These are phyloP conservation scores for Choiromyces venosus DNA, from an alignment of 495 filamentous ascomycete species.

Conservation along the genomic window DNA sequence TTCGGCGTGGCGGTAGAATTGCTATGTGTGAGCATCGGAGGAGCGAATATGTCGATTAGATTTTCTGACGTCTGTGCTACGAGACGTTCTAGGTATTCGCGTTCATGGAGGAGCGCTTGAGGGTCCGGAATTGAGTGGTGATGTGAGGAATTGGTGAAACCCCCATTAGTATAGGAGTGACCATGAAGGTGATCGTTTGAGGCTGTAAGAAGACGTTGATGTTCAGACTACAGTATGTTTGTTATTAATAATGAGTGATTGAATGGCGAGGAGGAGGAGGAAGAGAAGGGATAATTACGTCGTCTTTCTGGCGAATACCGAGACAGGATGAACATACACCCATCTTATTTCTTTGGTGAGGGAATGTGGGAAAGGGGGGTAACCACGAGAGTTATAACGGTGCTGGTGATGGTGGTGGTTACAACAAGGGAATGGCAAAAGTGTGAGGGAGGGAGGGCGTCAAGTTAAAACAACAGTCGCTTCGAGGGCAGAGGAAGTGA, in stretches of 20 bases:
- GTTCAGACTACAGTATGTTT: conserved; percentile 21
- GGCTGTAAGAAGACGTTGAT: conserved; percentile 29
- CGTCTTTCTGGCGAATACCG: conserved; percentile 28
- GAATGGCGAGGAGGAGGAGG: background rate
- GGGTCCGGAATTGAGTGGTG: conserved; percentile 32
- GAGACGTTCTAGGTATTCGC: conserved; percentile 41
- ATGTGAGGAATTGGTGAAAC: conserved; percentile 28
- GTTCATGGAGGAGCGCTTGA: conserved; percentile 37
- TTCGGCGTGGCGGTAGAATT: conserved; percentile 28
- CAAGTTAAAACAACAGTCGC: background rate
- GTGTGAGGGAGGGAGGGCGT: background rate
- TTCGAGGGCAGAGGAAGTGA: background rate
- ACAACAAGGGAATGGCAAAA: background rate
- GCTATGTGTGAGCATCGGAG: conserved; percentile 34
- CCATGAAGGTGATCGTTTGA: conserved; percentile 22
- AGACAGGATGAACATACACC: conserved; percentile 32
- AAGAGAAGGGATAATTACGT: conserved; percentile 21
- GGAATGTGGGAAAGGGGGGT: background rate
- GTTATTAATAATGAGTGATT: conserved; percentile 9
- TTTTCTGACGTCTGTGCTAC: conserved; percentile 41
- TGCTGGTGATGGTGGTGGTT: background rate
- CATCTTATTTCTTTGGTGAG: conserved; percentile 13
- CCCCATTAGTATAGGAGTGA: conserved; percentile 21
- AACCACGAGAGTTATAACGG: background rate
- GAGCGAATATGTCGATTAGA: conserved; percentile 42